Evolutionary conservation across 2,329 filamentous ascomycete genomes (phyloP), one percentile per base, ranked within the genome.

Genomic region (Alternaria novae-zelandiae): DNA sequence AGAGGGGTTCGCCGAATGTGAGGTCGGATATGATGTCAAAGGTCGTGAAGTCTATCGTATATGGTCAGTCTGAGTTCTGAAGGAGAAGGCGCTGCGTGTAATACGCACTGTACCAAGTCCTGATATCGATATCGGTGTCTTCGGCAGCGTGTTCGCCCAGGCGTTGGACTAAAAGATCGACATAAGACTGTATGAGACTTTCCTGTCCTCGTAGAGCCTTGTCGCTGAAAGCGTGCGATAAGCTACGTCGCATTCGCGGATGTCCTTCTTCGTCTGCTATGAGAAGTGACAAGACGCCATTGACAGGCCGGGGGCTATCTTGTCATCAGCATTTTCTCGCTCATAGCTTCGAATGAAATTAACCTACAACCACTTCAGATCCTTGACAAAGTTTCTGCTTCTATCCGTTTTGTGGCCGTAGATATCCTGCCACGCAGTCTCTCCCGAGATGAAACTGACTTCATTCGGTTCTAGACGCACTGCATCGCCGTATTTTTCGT

Each of bases 401-500:
- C 79, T 80, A 21, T 79, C 79, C 0, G 65, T 76, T 6, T 74
- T 73, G 66, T 78, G 78, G 12, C 81, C 82, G 64, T 83, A 83
- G 36, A 84, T 81, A 26, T 83, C 82, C 53, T 76, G 75, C 77
- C 79, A 83, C 2, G 81, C 80, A 2, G 77, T 79, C 2, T 83
- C 80, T n/a, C 71, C 79, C 4, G 79, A 78, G 55, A 76, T 83
- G 70, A 83, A 82, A 2, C 82, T 82, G 0, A 83, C 58, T 59
- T 84, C 81, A 26, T 76, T 78, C 0, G 82, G 83, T 0, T 76
- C 72, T 6, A 83, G 63, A 9, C 82, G 77, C 1, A 84, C 81
- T 3, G 79, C 80, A 1, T 82, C 77, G 21, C 83, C 83, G 60
- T 82, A 83, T 53, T 76, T 71, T 11, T 78, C 69, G 54, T 84